These are phyloP conservation scores for Alternaria atra DNA, from an alignment of 2,329 filamentous ascomycete genomes.

Conservation along the genomic window DNA sequence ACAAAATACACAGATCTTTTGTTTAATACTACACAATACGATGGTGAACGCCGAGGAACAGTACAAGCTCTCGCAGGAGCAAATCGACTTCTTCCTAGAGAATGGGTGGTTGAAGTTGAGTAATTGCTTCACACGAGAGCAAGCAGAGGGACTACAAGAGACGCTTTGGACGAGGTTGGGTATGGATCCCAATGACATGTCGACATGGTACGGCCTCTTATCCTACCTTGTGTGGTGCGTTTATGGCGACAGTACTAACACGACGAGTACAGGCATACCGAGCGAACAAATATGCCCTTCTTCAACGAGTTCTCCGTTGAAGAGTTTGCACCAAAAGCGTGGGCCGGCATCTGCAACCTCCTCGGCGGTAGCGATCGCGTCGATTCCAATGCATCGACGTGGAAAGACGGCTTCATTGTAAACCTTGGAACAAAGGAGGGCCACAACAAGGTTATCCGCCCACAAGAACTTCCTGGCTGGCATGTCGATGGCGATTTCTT, in stretches of 20 bases:
- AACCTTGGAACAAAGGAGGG: slow-evolving; percentile 68
- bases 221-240: neutral
- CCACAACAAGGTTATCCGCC: slow-evolving; percentile 61
- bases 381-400: slow-evolving; percentile 55
- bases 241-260: neutral
- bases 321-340: slow-evolving; percentile 70
- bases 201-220: slow-evolving; percentile 63
- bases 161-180: slow-evolving; percentile 71
- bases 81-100: slow-evolving; percentile 64
- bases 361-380: slow-evolving; percentile 65
- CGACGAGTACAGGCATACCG: slow-evolving; percentile 49
- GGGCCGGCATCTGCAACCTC: slow-evolving; percentile 72
- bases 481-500: slow-evolving; percentile 79
- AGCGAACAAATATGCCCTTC: slow-evolving; percentile 70
- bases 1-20: neutral
- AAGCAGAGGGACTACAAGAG: slow-evolving; percentile 58
- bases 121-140: slow-evolving; percentile 61
- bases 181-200: slow-evolving; percentile 69
- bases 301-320: slow-evolving; percentile 65
- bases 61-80: slow-evolving; percentile 53
- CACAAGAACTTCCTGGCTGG: slow-evolving; percentile 66
- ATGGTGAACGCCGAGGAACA: slow-evolving; percentile 30
- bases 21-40: neutral
- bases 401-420: slow-evolving; percentile 74
- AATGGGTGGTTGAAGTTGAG: slow-evolving; percentile 65